Evolutionary conservation across 306 rosid species (phyloP), one percentile per base, ranked within the genome.

Genomic region (Rosa persica): DNA sequence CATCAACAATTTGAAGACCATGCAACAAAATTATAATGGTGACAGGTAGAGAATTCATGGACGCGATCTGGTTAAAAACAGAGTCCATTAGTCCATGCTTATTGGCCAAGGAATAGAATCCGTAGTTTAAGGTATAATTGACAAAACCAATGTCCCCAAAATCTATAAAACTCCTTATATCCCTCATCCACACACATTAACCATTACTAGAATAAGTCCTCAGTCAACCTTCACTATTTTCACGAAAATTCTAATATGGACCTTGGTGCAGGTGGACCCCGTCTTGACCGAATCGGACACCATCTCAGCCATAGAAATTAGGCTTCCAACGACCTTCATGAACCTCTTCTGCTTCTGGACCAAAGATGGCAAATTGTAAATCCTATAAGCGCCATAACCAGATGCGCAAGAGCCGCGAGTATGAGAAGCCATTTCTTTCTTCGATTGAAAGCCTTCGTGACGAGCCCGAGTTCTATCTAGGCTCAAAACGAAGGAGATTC

Each of bases 201-300:
- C 42, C 70, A 23, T 8, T 30, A 71, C 43, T 48, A 48, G 5
- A 71, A 8, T 48, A 22, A 13, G 61, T 6, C 52, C 64, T 30
- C 43, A 30, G 72, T 47, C 79, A 46, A 46, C 71, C 48, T 9
- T 62, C 36, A 0, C 2, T 1, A 47, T 62, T 25, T 27, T 55
- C 20, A 16, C 2, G 36, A 30, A 30, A 30, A 30, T 30, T 30
- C 36, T 30, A 2, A 30, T 30, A 30, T 3, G 36, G 3, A 30
- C 36, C 36, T 30, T 30, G 36, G 2, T 30, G 36, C 36, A 30
- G 36, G 36, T 2, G 3, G 36, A 30, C 36, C 36, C 67, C 3
- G 90, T 83, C 36, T 92, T 90, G 0, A 96, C 87, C 30, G 97
- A 92, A 58, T 87, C 88, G 4, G 98, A 86, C 64, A 86, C 84